These are phyloP conservation scores for Ogataea degrootiae DNA, from an alignment of 805 yeast species.

Conservation along the genomic window DNA sequence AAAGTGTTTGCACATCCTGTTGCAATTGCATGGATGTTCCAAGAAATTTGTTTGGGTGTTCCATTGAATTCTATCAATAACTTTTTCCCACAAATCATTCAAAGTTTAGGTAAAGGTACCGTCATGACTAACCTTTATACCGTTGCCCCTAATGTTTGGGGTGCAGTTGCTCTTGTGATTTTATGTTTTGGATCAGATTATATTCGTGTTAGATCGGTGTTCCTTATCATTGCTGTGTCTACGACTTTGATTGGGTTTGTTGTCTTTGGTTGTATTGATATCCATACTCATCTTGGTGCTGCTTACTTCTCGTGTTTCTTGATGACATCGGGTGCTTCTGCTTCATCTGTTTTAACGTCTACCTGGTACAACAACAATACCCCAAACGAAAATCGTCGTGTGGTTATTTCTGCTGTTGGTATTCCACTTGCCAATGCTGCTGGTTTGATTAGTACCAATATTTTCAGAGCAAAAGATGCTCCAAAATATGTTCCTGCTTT, in stretches of 20 bases:
- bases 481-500: constrained; percentile 52
- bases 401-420: constrained; percentile 43
- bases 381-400: constrained; percentile 42
- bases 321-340: constrained; percentile 46
- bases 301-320: constrained; percentile 20
- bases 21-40: constrained; percentile 39
- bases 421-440: constrained; percentile 55
- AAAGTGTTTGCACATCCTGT: constrained; percentile 43
- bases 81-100: constrained; percentile 45
- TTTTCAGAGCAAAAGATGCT: constrained; percentile 46
- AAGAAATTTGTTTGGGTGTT: constrained; percentile 42
- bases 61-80: constrained; percentile 44
- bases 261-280: constrained; percentile 42
- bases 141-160: constrained; percentile 46
- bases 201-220: constrained; percentile 34
- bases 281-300: constrained; percentile 26
- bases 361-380: constrained; percentile 49
- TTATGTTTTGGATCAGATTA: constrained; percentile 39
- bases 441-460: constrained; percentile 49
- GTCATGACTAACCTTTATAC: constrained; percentile 39
- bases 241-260: constrained; percentile 42
- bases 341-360: constrained; percentile 45
- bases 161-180: constrained; percentile 38
- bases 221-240: constrained; percentile 34
- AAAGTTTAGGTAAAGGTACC: constrained; percentile 34